Conservation (phyloP, 1,284 basidiomycete species). For the Rhodotorula sp. region DNA sequence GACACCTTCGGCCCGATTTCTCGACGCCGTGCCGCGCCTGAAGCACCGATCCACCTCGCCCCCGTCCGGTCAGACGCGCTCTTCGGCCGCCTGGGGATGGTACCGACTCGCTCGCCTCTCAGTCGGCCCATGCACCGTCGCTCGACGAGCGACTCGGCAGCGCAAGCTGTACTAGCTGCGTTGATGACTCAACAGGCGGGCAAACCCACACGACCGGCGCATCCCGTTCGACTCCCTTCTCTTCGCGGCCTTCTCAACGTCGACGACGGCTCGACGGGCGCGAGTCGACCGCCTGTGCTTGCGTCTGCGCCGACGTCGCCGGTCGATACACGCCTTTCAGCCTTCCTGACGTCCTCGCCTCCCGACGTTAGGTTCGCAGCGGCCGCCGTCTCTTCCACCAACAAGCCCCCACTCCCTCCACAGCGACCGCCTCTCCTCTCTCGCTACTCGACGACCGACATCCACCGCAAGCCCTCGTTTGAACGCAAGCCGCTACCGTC, state of each 20-base stretch:
- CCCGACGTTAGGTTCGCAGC: background rate
- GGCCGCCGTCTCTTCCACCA: background rate
- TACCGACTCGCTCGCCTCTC: background rate
- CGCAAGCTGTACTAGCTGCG: background rate
- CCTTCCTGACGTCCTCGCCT: background rate
- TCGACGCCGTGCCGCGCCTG: background rate
- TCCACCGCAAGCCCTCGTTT: background rate
- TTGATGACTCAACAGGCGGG: background rate
- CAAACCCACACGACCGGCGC: background rate
- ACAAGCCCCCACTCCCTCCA: background rate
- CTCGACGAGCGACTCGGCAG: background rate
- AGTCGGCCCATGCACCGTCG: constrained; percentile 1
- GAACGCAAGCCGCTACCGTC: background rate
- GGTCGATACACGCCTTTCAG: background rate
- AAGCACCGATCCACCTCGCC: constrained; percentile 3
- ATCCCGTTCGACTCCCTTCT: constrained; percentile 14
- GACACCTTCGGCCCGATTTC: background rate
- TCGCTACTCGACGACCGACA: constrained; percentile 13
- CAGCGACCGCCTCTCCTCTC: background rate
- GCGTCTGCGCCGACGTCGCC: background rate
- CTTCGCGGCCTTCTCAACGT: constrained; percentile 19
- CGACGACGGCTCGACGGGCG: background rate
- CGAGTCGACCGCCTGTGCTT: background rate
- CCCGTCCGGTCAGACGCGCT: constrained; percentile 3
- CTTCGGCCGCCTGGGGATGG: background rate